These are phyloP conservation scores for Dendrobium nobile DNA, from an alignment of 106 monocot genomes.

Conservation along the genomic window DNA sequence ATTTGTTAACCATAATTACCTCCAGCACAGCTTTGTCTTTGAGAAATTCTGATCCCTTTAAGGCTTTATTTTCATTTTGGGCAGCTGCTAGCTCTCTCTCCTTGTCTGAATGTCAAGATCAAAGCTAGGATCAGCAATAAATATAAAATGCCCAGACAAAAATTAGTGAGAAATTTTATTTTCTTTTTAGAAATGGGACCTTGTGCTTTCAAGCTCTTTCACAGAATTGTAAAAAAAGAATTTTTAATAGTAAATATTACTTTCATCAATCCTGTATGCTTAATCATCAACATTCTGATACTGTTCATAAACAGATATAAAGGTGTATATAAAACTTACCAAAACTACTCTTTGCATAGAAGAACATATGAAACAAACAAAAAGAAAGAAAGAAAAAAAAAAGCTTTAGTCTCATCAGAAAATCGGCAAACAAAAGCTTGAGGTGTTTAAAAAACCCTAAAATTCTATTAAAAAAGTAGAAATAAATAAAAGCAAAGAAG, in stretches of 20 bases:
- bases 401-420: background rate
- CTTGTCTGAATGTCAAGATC: constrained; percentile 19
- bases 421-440: background rate
- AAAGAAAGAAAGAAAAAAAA: background rate
- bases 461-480: background rate
- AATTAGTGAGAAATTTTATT: too few species aligned
- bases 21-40: constrained; percentile 47
- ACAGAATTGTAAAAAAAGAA: too few species aligned
- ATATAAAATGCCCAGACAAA: too few species aligned
- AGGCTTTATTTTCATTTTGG: constrained; percentile 33
- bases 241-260: too few species aligned
- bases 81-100: constrained; percentile 36
- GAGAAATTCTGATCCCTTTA: constrained; percentile 24
- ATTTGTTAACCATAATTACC: constrained; percentile 16
- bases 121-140: background rate
- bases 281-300: too few species aligned
- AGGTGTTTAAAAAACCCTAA: background rate
- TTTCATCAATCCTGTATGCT: too few species aligned
- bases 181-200: too few species aligned
- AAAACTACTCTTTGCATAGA: background rate
- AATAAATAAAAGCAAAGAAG: background rate
- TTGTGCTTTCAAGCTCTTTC: too few species aligned
- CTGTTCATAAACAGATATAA: too few species aligned
- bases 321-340: background rate
- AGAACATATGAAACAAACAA: background rate